These are phyloP conservation scores for Filosporella fistucella DNA, from an alignment of 495 filamentous ascomycete species.

Conservation along the genomic window DNA sequence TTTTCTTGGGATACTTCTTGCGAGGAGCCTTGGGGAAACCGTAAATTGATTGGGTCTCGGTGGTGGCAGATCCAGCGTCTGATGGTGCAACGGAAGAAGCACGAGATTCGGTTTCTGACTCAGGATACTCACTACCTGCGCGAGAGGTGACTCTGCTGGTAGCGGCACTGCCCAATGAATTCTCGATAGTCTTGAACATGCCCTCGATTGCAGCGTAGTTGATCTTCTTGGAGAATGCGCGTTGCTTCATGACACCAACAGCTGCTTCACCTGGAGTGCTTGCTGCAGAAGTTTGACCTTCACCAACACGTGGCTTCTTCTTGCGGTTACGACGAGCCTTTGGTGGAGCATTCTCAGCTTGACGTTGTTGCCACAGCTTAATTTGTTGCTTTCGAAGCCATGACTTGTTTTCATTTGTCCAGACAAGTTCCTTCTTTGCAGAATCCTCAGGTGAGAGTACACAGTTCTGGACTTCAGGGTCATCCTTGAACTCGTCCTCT, in stretches of 20 bases:
- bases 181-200: slow-evolving; percentile 37
- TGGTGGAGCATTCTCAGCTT: slow-evolving; percentile 48
- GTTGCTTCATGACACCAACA: slow-evolving; percentile 64
- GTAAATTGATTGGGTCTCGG: not conserved
- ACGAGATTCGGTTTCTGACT: not conserved
- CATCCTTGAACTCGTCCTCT: slow-evolving; percentile 77
- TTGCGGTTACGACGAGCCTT: slow-evolving; percentile 44
- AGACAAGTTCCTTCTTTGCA: slow-evolving; percentile 78
- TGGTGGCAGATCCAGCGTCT: not conserved
- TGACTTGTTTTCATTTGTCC: slow-evolving; percentile 90
- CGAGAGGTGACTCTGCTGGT: slow-evolving; percentile 22
- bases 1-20: not conserved
- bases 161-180: slow-evolving; percentile 20
- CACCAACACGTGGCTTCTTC: slow-evolving; percentile 52
- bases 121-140: slow-evolving; percentile 11
- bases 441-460: slow-evolving; percentile 65
- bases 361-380: slow-evolving; percentile 62
- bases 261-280: slow-evolving; percentile 68
- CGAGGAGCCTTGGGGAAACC: not conserved
- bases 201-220: slow-evolving; percentile 69
- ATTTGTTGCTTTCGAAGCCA: slow-evolving; percentile 80
- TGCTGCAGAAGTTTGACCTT: slow-evolving; percentile 50
- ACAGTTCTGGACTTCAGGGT: slow-evolving; percentile 78
- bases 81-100: not conserved
- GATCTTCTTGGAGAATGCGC: slow-evolving; percentile 72